Evolutionary conservation across 441 rosid species (phyloP).

Genomic region (Croton laevigatus): DNA sequence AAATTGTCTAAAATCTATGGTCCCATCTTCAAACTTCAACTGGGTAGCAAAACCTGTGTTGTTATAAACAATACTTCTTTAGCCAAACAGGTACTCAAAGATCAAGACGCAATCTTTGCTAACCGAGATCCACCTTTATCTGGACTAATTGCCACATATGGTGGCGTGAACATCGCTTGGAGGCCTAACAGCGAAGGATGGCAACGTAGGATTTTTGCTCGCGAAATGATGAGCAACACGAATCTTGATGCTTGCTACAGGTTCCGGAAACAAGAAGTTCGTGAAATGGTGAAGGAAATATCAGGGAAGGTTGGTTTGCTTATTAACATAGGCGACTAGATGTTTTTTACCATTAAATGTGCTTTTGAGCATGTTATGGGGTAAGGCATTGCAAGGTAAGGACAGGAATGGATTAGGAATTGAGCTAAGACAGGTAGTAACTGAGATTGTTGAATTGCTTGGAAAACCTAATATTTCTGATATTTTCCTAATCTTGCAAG

Average conservation of each 20-base stretch:
- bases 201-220: neutral
- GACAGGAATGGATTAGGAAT: too few species aligned
- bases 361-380: too few species aligned
- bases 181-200: neutral
- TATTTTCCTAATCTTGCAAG: neutral
- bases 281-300: slow-evolving; percentile 2
- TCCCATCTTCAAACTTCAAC: neutral
- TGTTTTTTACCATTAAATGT: too few species aligned
- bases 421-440: too few species aligned
- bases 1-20: slow-evolving; percentile 1
- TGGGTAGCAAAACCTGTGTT: neutral
- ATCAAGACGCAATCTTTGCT: neutral
- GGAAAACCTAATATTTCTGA: neutral
- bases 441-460: neutral
- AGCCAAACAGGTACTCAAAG: neutral
- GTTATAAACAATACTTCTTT: neutral
- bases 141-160: neutral
- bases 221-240: neutral
- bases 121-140: neutral
- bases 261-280: neutral
- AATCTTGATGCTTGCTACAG: neutral
- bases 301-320: neutral
- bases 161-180: neutral
- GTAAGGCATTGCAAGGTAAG: too few species aligned
- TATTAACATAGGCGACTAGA: too few species aligned